These are phyloP conservation scores for Alternaria arborescens DNA, from an alignment of 2,329 filamentous ascomycete species.

Conservation along the genomic window DNA sequence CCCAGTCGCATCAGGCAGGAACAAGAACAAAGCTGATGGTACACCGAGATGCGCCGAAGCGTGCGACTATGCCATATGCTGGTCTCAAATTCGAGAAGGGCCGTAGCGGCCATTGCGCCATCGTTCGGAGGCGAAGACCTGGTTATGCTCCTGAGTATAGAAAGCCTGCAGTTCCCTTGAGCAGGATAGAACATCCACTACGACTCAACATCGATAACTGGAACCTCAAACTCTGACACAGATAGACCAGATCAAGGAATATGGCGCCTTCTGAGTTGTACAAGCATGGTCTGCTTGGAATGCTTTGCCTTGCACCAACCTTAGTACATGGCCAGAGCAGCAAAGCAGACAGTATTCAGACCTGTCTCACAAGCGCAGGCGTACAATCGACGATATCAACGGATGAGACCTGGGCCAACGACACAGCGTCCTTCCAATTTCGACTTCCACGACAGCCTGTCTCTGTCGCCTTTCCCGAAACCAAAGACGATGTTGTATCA, in stretches of 20 bases:
- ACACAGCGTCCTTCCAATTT: constrained; percentile 20
- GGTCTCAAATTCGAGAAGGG: background rate
- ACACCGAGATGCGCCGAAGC: background rate
- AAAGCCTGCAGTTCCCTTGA: background rate
- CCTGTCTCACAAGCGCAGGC: constrained; percentile 13
- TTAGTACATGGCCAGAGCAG: constrained; percentile 8
- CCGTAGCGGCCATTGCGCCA: background rate
- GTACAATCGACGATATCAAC: constrained; percentile 12
- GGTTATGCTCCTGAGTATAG: background rate
- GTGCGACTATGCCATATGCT: background rate
- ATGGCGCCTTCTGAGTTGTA: background rate
- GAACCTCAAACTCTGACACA: background rate
- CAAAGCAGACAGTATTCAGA: constrained; percentile 12
- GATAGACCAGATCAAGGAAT: background rate
- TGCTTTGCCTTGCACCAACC: background rate
- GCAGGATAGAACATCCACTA: background rate
- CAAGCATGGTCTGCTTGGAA: background rate
- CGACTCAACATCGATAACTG: background rate
- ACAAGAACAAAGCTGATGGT: background rate
- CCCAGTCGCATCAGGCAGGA: background rate
- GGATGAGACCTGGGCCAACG: constrained; percentile 19
- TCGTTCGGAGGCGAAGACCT: background rate
- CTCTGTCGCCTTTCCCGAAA: constrained; percentile 18
- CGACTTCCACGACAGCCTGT: constrained; percentile 17
- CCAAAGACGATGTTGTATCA: constrained; percentile 14